A percentile compares a stretch with the other conserved stretches of the same genome.
phyloP scores from a whole-genome alignment of 2,329 filamentous ascomycete species.

The Xenoacremonium recifei region DNA sequence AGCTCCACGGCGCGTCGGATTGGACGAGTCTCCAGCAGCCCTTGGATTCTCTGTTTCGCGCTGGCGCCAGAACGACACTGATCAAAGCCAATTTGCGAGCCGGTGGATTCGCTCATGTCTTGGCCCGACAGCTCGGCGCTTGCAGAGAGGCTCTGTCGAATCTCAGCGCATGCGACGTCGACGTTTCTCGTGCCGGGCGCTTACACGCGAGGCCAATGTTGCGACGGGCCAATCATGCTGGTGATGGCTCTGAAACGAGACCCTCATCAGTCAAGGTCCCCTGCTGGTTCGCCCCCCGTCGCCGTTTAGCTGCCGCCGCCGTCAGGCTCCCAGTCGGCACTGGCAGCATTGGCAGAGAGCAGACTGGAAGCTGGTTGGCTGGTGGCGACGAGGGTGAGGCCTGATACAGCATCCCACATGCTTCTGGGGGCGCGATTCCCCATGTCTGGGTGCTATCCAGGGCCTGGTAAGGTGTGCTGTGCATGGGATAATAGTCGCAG shows the following conservation, averaged over 20 bases:
- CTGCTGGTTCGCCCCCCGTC: conserved; percentile 1
- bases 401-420: neutral
- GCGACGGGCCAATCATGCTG: conserved; percentile 20
- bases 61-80: too few species aligned
- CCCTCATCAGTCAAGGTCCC: conserved; percentile 3
- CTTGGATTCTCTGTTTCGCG: too few species aligned
- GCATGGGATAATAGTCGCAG: too few species aligned
- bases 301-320: conserved; percentile 1
- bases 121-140: conserved; percentile 21
- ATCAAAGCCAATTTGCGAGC: too few species aligned
- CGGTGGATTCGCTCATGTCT: conserved; percentile 14
- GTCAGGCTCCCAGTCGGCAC: neutral
- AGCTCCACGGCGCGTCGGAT: too few species aligned
- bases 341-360: neutral
- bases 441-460: neutral
- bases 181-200: conserved; percentile 16
- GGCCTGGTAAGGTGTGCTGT: neutral
- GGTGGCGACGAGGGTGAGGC: too few species aligned
- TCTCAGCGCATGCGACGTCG: neutral
- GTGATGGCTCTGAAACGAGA: conserved; percentile 10
- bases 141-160: conserved; percentile 12
- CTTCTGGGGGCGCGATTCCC: neutral
- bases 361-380: neutral
- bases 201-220: conserved; percentile 19
- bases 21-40: too few species aligned